Conservation (phyloP, 2,329 filamentous ascomycete genomes). For the Eutypa lata region DNA sequence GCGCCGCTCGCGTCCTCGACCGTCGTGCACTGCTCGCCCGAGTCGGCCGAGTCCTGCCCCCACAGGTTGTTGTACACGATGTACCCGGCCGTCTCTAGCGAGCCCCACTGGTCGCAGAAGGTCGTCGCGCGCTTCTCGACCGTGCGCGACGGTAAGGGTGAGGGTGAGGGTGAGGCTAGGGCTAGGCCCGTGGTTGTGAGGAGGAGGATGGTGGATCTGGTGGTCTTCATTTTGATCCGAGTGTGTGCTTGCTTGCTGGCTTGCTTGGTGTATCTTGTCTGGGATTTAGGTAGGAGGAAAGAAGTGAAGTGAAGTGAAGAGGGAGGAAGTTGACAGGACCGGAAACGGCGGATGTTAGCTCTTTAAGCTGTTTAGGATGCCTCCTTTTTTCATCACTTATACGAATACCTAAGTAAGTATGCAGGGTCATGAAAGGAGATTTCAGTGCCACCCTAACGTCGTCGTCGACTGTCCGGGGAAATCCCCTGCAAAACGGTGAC, state of each 20-base stretch:
- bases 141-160: too few relatives aligned
- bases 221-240: neutral
- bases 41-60: conserved; percentile 35
- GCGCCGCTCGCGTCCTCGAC: conserved; percentile 33
- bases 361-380: too few relatives aligned
- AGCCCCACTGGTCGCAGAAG: conserved; percentile 38
- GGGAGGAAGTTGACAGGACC: too few relatives aligned
- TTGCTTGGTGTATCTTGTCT: too few relatives aligned
- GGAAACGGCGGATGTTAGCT: too few relatives aligned
- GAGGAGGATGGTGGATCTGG: neutral
- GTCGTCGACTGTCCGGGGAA: too few relatives aligned
- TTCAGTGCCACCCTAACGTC: too few relatives aligned
- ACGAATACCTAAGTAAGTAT: too few relatives aligned
- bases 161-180: conserved; percentile 26
- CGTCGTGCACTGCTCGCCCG: conserved; percentile 41
- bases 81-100: conserved; percentile 36
- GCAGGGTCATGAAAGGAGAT: too few relatives aligned
- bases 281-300: too few relatives aligned
- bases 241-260: neutral
- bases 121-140: conserved; percentile 32
- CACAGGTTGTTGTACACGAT: conserved; percentile 53
- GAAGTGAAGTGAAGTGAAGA: too few relatives aligned
- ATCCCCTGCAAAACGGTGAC: neutral
- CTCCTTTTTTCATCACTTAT: too few relatives aligned
- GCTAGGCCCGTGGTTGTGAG: neutral